Evolutionary conservation across 2,329 filamentous ascomycete genomes (phyloP).

Genomic region (Ceratocystis diversiconidia): DNA sequence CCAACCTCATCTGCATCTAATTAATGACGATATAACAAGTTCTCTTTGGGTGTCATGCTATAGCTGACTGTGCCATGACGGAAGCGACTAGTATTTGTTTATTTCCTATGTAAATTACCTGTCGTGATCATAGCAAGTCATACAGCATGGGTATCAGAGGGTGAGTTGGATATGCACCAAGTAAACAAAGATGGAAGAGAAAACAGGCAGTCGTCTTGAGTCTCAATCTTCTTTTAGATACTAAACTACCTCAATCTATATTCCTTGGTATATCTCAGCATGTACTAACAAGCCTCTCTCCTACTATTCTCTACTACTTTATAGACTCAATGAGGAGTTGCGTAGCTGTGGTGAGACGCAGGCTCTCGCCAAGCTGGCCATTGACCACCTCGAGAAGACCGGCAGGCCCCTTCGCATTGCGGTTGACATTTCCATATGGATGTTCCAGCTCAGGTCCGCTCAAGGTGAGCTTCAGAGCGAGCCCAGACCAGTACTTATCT

Average conservation of each 20-base stretch:
- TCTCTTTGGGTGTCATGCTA: too few species aligned
- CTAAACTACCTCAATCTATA: not conserved
- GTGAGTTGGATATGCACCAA: constrained; percentile 26
- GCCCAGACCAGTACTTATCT: too few species aligned
- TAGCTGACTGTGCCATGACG: too few species aligned
- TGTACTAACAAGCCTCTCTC: not conserved
- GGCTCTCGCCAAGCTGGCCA: constrained; percentile 67
- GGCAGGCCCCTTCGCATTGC: constrained; percentile 69
- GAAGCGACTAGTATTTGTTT: too few species aligned
- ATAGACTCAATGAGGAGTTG: constrained; percentile 79
- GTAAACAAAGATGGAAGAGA: not conserved
- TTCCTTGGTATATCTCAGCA: not conserved
- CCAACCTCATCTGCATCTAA: too few species aligned
- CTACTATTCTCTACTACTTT: too few species aligned
- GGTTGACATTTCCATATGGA: constrained; percentile 93
- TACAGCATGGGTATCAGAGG: constrained; percentile 50
- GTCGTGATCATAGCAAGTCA: not conserved
- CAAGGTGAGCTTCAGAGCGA: constrained; percentile 37
- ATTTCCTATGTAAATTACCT: too few species aligned
- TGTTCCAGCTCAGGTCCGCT: constrained; percentile 80
- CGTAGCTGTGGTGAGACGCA: constrained; percentile 60
- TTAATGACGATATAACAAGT: too few species aligned
- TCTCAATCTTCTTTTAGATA: not conserved
- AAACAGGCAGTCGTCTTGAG: too few species aligned
- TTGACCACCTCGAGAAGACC: constrained; percentile 57